phyloP scores from a whole-genome alignment of 257 asterid species.

The Mentha longifolia region DNA sequence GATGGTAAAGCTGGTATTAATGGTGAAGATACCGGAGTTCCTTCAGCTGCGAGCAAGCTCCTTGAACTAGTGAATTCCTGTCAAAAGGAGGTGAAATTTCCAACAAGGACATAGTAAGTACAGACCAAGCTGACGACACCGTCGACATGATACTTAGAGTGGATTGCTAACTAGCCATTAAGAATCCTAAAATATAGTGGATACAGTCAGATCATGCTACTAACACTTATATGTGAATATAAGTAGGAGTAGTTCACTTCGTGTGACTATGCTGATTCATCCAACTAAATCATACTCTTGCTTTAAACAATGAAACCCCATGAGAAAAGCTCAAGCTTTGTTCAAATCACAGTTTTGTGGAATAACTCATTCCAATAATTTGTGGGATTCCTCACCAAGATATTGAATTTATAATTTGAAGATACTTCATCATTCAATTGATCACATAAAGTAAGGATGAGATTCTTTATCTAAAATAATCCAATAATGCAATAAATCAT shows the following conservation, averaged over 20 bases:
- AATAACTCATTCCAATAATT: not conserved
- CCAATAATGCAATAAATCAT: not conserved
- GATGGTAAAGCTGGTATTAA: slow-evolving; percentile 67
- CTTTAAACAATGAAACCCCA: not conserved
- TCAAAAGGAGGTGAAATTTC: slow-evolving; percentile 27
- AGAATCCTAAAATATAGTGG: slow-evolving; percentile 1
- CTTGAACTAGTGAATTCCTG: slow-evolving; percentile 83
- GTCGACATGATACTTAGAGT: not conserved
- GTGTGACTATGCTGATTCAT: not conserved
- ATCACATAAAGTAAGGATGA: not conserved
- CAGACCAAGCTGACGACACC: slow-evolving; percentile 2
- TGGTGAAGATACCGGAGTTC: slow-evolving; percentile 83
- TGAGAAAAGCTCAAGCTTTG: not conserved
- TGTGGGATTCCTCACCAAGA: not conserved
- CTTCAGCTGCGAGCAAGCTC: slow-evolving; percentile 68
- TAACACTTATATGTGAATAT: not conserved
- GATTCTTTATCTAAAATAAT: not conserved
- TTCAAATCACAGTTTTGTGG: not conserved
- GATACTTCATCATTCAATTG: not conserved
- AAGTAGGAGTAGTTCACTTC: not conserved
- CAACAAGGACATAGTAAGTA: slow-evolving; percentile 5
- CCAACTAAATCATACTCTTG: not conserved
- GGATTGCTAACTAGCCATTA: slow-evolving; percentile 16
- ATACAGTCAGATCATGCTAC: not conserved
- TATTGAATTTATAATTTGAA: not conserved